These are phyloP conservation scores for Stephania yunnanensis DNA, from an alignment of 164 flowering plant genomes.

Conservation along the genomic window DNA sequence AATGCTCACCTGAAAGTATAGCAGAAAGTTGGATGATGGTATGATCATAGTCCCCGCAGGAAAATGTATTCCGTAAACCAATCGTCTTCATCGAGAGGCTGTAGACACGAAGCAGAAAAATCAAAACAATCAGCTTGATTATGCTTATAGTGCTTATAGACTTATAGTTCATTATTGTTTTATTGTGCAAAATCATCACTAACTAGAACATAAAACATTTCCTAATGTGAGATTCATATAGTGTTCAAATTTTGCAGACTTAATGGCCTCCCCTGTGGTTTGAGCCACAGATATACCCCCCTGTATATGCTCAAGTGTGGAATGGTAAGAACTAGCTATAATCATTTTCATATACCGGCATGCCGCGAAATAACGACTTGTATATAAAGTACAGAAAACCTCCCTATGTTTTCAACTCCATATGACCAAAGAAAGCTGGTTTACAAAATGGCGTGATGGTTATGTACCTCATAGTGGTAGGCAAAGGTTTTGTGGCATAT, in stretches of 20 bases:
- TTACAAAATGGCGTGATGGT: too few species aligned
- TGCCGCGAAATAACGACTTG: too few species aligned
- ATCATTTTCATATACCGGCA: too few species aligned
- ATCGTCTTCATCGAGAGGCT: constrained; percentile 14
- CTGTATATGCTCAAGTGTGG: too few species aligned
- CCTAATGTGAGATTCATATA: too few species aligned
- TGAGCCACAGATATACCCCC: too few species aligned
- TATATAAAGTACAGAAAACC: too few species aligned
- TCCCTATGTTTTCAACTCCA: too few species aligned
- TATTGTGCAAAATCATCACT: background rate
- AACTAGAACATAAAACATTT: background rate
- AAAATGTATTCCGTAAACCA: constrained; percentile 16
- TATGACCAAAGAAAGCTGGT: too few species aligned
- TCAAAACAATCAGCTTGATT: background rate
- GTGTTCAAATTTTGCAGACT: too few species aligned
- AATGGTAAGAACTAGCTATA: too few species aligned
- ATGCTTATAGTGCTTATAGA: background rate
- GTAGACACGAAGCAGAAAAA: background rate
- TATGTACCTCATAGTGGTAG: constrained; percentile 16
- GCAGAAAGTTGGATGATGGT: constrained; percentile 19
- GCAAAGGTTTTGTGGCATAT: constrained; percentile 18
- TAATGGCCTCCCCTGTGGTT: too few species aligned
- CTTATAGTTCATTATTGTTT: background rate
- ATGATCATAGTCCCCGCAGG: constrained; percentile 19
- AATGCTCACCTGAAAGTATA: constrained; percentile 22